Percentiles rank a stretch among this genome's conserved stretches.
These are phyloP conservation scores for Xylaria sp. DNA, from an alignment of 495 filamentous ascomycete species.

Conservation along the genomic window DNA sequence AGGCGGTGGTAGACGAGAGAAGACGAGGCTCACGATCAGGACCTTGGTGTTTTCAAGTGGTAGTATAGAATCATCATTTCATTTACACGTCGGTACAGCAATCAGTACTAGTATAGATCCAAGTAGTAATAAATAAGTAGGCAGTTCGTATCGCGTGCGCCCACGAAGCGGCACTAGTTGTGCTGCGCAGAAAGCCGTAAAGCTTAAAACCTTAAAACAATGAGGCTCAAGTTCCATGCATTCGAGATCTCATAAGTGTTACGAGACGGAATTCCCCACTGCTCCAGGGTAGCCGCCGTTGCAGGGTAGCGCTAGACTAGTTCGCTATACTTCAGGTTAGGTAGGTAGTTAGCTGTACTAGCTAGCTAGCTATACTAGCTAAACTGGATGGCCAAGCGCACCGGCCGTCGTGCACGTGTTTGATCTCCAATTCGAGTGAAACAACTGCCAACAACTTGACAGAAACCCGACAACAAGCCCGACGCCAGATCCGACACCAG, in stretches of 20 bases:
- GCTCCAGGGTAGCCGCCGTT: slow-evolving; percentile 11
- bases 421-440: slow-evolving; percentile 3
- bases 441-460: too few species aligned
- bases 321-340: too few species aligned
- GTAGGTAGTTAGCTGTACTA: too few species aligned
- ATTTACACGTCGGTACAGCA: neutral
- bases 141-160: neutral
- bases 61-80: too few species aligned
- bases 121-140: too few species aligned
- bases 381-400: neutral
- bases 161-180: neutral
- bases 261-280: slow-evolving; percentile 17
- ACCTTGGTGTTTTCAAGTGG: neutral
- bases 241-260: slow-evolving; percentile 7
- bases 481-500: neutral
- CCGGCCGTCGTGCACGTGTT: too few species aligned
- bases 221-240: slow-evolving; percentile 3
- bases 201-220: slow-evolving; percentile 18
- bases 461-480: too few species aligned
- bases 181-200: slow-evolving; percentile 18
- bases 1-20: neutral
- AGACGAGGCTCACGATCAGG: neutral
- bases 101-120: too few species aligned
- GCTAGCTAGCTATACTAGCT: too few species aligned
- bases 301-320: too few species aligned